Evolutionary conservation across 1,139 yeast genomes (phyloP), one percentile per base, ranked within the genome.

Genomic region (Geotrichum candidum): DNA sequence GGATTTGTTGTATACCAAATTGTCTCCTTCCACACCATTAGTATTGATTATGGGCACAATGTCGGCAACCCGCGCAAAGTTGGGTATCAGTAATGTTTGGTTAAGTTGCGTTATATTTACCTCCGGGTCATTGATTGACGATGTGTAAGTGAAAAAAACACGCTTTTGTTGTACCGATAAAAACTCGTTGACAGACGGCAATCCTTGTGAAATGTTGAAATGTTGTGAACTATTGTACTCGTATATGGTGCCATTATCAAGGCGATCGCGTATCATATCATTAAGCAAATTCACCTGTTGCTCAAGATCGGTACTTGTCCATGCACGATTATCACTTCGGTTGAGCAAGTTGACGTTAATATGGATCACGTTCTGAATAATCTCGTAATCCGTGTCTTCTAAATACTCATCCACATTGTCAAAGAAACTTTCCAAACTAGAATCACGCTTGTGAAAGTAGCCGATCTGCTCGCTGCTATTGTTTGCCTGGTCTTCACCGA

Each of bases 311-410:
- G 23, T 15, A 38, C 48, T 13, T 2, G 48, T n/a, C 48, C 48
- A 41, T 6, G 11, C 53, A 45, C 0, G 59, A 52, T 54, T 46
- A 63, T 48, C 56, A 64, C 57, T 64, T 58, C 59, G 56, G 56
- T 64, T 60, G 48, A 72, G 57, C 3, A 71, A 66, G 63, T 75
- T 76, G 61, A 84, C 73, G 63, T 80, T 80, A 61, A 87, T 69
- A n/a, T 86, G 70, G 25, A 90, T 46, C 57, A 79, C 78, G n/a
- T 88, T 54, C 41, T 84, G 69, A 68, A 84, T 81, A 1, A 84
- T 88, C 23, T 81, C 77, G 65, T 86, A 68, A 63, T 82, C 81
- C 27, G 85, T 82, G 65, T 88, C 84, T n/a, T 23, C 4, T 41
- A 41, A 7, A 41, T n/a, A 41, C 10, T 41, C 48, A 23, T 41